Conservation (phyloP, 2,329 filamentous ascomycete species). For the Thermothelomyces thermophilus region DNA sequence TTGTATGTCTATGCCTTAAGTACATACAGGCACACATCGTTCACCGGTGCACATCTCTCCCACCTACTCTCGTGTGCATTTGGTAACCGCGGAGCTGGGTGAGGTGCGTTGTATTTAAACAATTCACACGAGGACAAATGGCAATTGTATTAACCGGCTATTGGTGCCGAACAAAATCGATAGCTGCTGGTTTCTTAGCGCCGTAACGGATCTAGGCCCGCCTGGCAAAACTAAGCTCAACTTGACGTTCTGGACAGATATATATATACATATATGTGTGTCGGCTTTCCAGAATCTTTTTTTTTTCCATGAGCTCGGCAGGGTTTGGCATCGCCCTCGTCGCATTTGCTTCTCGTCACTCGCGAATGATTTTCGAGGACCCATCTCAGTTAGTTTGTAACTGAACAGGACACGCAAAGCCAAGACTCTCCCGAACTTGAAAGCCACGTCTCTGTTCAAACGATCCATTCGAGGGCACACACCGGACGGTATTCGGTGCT, state of each 20-base stretch:
- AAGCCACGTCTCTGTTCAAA: not conserved
- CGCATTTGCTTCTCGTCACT: not conserved
- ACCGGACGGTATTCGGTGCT: not conserved
- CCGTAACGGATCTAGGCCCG: too few species aligned
- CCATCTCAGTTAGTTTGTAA: not conserved
- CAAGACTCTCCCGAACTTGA: too few species aligned
- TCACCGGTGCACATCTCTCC: too few species aligned
- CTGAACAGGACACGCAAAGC: too few species aligned
- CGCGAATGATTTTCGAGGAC: not conserved
- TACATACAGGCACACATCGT: too few species aligned
- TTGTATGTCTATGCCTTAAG: too few species aligned
- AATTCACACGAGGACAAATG: not conserved
- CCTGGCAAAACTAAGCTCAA: too few species aligned
- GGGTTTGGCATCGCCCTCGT: not conserved
- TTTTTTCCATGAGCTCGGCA: not conserved
- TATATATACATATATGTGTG: too few species aligned
- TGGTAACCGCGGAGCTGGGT: slow-evolving; percentile 9
- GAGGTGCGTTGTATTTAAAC: slow-evolving; percentile 3
- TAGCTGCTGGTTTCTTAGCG: not conserved
- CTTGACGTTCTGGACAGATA: too few species aligned
- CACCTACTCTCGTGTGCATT: not conserved
- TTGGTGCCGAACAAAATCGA: slow-evolving; percentile 3
- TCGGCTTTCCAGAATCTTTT: not conserved
- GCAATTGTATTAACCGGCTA: not conserved
- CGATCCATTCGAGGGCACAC: not conserved